These are phyloP conservation scores for Pyricularia sp. DNA, from an alignment of 2,329 filamentous ascomycete genomes.

Conservation along the genomic window DNA sequence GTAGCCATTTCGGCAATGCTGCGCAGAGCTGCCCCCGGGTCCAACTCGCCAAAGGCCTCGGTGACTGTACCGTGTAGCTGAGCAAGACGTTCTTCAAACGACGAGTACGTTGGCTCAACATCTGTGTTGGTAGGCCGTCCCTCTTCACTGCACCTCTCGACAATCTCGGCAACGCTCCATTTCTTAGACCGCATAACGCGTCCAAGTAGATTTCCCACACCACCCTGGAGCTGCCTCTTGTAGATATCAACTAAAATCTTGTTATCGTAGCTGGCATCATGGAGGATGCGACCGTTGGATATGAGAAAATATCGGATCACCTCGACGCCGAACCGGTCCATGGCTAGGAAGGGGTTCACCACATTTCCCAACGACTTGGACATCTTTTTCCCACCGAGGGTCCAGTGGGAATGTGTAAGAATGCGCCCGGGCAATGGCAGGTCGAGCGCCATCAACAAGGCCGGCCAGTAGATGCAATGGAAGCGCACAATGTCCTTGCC, in stretches of 20 bases:
- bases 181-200: slow-evolving; percentile 59
- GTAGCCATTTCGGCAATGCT: slow-evolving; percentile 51
- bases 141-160: slow-evolving; percentile 24
- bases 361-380: slow-evolving; percentile 93
- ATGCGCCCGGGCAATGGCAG: slow-evolving; percentile 71
- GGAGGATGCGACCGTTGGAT: slow-evolving; percentile 63
- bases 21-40: slow-evolving; percentile 57
- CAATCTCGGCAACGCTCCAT: slow-evolving; percentile 57
- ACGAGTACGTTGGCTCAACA: not conserved
- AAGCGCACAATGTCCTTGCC: slow-evolving; percentile 96
- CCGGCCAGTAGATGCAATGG: slow-evolving; percentile 97
- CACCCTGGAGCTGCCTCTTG: slow-evolving; percentile 66
- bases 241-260: slow-evolving; percentile 64
- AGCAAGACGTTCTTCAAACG: not conserved
- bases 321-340: slow-evolving; percentile 83
- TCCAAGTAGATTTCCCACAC: slow-evolving; percentile 71
- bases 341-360: slow-evolving; percentile 85
- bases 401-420: slow-evolving; percentile 92
- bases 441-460: slow-evolving; percentile 81
- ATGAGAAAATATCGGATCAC: slow-evolving; percentile 83
- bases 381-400: slow-evolving; percentile 86
- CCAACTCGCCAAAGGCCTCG: slow-evolving; percentile 50
- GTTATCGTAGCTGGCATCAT: slow-evolving; percentile 84
- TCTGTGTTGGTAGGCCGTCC: slow-evolving; percentile 12
- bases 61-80: slow-evolving; percentile 23